Percentiles rank a stretch among this genome's conserved stretches.
Conservation (phyloP, 305 asterid species). For the Fraxinus albicans region DNA sequence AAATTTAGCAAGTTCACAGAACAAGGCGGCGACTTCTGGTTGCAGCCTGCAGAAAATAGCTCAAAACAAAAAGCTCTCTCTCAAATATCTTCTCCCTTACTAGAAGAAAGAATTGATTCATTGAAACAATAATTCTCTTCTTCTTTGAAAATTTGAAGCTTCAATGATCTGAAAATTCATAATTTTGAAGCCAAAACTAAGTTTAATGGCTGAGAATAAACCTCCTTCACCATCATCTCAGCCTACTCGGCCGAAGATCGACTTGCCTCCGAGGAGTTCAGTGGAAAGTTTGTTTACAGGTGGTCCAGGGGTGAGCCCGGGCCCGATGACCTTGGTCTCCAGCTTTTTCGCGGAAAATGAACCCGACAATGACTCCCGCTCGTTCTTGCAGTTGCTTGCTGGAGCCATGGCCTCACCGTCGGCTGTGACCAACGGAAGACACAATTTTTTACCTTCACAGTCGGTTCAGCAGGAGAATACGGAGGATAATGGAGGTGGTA, state of each 20-base stretch:
- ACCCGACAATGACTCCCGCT: slow-evolving; percentile 60
- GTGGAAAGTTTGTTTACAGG: slow-evolving; percentile 50
- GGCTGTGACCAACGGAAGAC: slow-evolving; percentile 23
- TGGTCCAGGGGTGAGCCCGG: slow-evolving; percentile 56
- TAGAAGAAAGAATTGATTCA: neutral
- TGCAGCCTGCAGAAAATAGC: slow-evolving; percentile 8
- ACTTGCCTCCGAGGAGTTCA: slow-evolving; percentile 55
- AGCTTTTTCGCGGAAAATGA: slow-evolving; percentile 73
- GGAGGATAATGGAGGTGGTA: slow-evolving; percentile 24
- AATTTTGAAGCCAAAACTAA: neutral
- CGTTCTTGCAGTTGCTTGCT: slow-evolving; percentile 79
- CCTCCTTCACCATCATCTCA: slow-evolving; percentile 48
- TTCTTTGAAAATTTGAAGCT: neutral
- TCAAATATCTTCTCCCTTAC: neutral
- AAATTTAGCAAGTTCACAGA: neutral
- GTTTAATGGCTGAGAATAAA: slow-evolving; percentile 52
- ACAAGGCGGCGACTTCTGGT: slow-evolving; percentile 28
- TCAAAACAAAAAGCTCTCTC: slow-evolving; percentile 1
- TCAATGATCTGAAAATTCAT: neutral
- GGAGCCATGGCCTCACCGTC: slow-evolving; percentile 57
- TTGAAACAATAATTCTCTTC: slow-evolving; percentile 23
- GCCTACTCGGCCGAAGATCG: slow-evolving; percentile 49
- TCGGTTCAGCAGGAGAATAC: neutral
- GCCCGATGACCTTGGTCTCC: slow-evolving; percentile 72
- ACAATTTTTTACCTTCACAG: slow-evolving; percentile 14